phyloP scores from a whole-genome alignment of 305 asterid species.

The Fraxinus platypoda region DNA sequence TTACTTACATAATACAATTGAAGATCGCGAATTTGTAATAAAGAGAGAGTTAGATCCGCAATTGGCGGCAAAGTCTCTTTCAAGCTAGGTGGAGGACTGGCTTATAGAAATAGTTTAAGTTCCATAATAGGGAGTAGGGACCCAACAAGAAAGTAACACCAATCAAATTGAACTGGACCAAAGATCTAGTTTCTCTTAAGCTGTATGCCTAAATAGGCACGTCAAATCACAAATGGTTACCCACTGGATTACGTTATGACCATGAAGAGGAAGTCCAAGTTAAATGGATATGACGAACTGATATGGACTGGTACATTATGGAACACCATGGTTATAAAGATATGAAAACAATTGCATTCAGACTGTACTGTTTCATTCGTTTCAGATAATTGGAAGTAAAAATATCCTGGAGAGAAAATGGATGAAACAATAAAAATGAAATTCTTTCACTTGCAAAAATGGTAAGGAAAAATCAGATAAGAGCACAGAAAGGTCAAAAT shows the following conservation, averaged over 20 bases:
- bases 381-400: not conserved
- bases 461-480: not conserved
- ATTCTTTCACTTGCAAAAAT: not conserved
- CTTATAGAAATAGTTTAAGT: not conserved
- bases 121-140: slow-evolving; percentile 2
- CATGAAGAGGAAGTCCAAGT: not conserved
- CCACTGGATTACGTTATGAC: not conserved
- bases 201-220: not conserved
- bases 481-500: not conserved
- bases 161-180: not conserved
- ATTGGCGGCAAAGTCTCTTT: not conserved
- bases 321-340: not conserved
- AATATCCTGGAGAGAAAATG: not conserved
- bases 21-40: not conserved
- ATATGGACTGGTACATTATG: not conserved
- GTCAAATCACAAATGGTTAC: not conserved
- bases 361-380: not conserved
- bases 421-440: not conserved
- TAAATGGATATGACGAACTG: not conserved
- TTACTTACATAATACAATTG: not conserved
- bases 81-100: not conserved
- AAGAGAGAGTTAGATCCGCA: not conserved
- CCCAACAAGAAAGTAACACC: slow-evolving; percentile 8
- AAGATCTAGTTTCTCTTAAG: not conserved
- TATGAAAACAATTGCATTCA: not conserved